These are phyloP conservation scores for Aspergillus nidulans DNA, from an alignment of 495 filamentous ascomycete genomes.

Conservation along the genomic window DNA sequence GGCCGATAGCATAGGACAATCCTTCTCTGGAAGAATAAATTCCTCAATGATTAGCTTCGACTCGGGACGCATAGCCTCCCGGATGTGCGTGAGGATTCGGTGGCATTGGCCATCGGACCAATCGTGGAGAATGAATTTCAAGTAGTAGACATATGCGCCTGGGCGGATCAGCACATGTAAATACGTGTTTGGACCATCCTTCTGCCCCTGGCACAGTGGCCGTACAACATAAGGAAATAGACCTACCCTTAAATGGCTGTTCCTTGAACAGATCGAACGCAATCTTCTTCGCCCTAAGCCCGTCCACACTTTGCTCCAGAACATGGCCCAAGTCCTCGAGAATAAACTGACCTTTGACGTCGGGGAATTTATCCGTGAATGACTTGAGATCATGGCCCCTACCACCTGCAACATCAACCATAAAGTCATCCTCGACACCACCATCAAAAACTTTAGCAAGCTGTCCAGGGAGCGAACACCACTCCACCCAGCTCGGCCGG, in stretches of 20 bases:
- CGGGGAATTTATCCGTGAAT: slow-evolving; percentile 23
- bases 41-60: slow-evolving; percentile 39
- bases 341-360: slow-evolving; percentile 27
- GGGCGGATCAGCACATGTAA: neutral
- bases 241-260: slow-evolving; percentile 31
- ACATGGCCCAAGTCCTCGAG: slow-evolving; percentile 44
- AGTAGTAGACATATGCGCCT: slow-evolving; percentile 40
- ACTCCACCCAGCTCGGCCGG: slow-evolving; percentile 24
- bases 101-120: slow-evolving; percentile 36
- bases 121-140: slow-evolving; percentile 46
- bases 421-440: slow-evolving; percentile 22
- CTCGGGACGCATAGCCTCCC: slow-evolving; percentile 33
- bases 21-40: slow-evolving; percentile 34
- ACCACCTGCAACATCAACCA: slow-evolving; percentile 51
- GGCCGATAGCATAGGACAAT: slow-evolving; percentile 17
- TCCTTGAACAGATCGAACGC: slow-evolving; percentile 32
- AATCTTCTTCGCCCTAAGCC: slow-evolving; percentile 28
- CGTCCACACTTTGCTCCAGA: slow-evolving; percentile 20
- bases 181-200: neutral
- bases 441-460: slow-evolving; percentile 13
- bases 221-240: neutral
- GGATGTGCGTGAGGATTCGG: slow-evolving; percentile 29
- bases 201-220: neutral
- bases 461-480: slow-evolving; percentile 25
- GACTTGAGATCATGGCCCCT: slow-evolving; percentile 43